phyloP scores from a whole-genome alignment of 169 alveolate species.

The Plasmodium ovale region DNA sequence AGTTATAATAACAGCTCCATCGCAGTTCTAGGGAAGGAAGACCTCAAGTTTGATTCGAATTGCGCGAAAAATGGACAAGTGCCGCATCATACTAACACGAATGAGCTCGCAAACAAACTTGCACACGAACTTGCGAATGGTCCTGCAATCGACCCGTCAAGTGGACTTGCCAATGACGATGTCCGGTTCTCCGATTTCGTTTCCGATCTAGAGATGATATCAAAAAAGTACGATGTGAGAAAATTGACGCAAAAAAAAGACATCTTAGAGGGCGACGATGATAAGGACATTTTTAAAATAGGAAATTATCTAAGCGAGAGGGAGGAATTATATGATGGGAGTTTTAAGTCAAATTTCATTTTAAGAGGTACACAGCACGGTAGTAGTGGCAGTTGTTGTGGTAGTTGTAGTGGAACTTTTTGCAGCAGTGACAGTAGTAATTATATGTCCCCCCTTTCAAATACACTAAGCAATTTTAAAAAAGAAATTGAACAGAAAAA shows the following conservation, averaged over 20 bases:
- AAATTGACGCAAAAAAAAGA: background rate
- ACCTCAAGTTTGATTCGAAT: too few species aligned
- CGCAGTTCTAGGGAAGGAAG: too few species aligned
- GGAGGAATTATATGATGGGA: background rate
- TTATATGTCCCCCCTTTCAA: slow-evolving; percentile 5
- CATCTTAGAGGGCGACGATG: background rate
- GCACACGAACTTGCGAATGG: too few species aligned
- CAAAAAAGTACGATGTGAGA: background rate
- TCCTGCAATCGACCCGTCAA: too few species aligned
- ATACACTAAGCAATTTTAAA: slow-evolving; percentile 35
- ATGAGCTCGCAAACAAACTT: too few species aligned
- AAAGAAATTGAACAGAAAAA: slow-evolving; percentile 16
- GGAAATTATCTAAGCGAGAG: background rate
- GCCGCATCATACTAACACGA: too few species aligned
- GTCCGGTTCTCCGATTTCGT: background rate
- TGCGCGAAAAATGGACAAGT: too few species aligned
- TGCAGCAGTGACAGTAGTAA: background rate
- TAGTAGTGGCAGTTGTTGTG: background rate
- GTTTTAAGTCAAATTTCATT: too few species aligned
- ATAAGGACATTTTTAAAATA: background rate
- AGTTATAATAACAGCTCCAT: too few species aligned
- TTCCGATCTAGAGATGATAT: background rate
- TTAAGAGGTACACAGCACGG: background rate
- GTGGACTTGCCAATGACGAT: too few species aligned
- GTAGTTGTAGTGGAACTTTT: background rate